Evolutionary conservation across 306 rosid genomes (phyloP), one percentile per base, ranked within the genome.

Genomic region (Corylus avellana): DNA sequence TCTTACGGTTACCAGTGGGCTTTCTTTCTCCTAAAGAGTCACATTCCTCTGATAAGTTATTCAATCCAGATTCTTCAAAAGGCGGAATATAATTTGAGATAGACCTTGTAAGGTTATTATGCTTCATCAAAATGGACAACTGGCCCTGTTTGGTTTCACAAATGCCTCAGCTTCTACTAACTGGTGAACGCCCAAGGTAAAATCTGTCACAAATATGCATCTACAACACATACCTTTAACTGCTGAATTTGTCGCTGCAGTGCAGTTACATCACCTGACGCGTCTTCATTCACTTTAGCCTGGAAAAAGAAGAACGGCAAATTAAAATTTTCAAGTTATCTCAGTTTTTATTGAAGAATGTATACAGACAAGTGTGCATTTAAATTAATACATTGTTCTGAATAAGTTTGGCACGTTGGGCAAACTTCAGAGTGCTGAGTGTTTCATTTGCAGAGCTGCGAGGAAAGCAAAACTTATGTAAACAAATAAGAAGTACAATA

Each of bases 381-480:
- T 79, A 48, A 73, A 64, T 77, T 79, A 75, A 79, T 92, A 95
- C 98, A 90, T 95, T 92, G 80, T 95, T 95, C 85, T 92, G 98
- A 76, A 95, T 92, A 84, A 92, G 91, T 86, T 95, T 95, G 89
- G 98, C 97, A 77, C 98, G 98, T 89, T 95, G 98, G 70, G 98
- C 95, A 90, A 95, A 95, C 92, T 95, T 95, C 74, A 92, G 90
- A 79, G 98, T 92, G 92, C 98, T 91, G 66, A 92, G 85, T 27
- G 98, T 95, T 89, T 95, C 98, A 68, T 90, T 87, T 72, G 96
- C 90, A 76, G 97, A 88, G 88, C 98, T 95, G 89, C 84, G 82
- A 61, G 77, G 55, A 62, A 85, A 86, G 75, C 81, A 89, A 78
- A 68, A 48, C 50, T 71, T 68, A 72, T 13, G 72, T 82, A 58